These are phyloP conservation scores for Chalciporus pseudorubinellus DNA, from an alignment of 768 basidiomycete species.

Conservation along the genomic window DNA sequence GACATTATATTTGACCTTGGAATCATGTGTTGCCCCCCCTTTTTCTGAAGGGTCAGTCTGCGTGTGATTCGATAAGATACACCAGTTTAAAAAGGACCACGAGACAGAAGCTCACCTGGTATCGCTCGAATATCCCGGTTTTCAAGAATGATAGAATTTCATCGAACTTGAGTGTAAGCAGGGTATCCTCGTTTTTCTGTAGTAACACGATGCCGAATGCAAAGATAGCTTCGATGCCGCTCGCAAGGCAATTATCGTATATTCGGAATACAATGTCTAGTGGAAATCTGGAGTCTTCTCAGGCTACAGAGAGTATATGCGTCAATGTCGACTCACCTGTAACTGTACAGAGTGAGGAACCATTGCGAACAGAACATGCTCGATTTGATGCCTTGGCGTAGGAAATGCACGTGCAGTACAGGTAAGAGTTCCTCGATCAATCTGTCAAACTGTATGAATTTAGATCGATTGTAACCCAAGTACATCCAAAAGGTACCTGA, in stretches of 20 bases:
- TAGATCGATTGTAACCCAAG: conserved; percentile 11
- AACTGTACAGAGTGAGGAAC: conserved; percentile 97
- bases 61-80: neutral
- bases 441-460: conserved; percentile 75
- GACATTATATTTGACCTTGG: conserved; percentile 51
- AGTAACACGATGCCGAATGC: conserved; percentile 88
- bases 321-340: conserved; percentile 53
- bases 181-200: conserved; percentile 78
- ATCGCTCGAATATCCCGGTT: conserved; percentile 75
- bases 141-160: conserved; percentile 85
- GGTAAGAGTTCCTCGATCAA: conserved; percentile 90
- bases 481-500: conserved; percentile 44
- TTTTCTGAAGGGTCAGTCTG: conserved; percentile 32
- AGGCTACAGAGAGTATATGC: neutral
- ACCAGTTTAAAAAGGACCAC: neutral
- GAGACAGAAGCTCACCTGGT: conserved; percentile 46
- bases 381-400: conserved; percentile 92
- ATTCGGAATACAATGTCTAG: conserved; percentile 93
- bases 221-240: conserved; percentile 96
- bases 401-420: conserved; percentile 88
- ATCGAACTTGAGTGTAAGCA: conserved; percentile 87
- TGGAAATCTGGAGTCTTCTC: conserved; percentile 65
- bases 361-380: conserved; percentile 99
- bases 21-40: conserved; percentile 18
- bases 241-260: conserved; percentile 94